Evolutionary conservation across 2,329 filamentous ascomycete species (phyloP), one percentile per base, ranked within the genome.

Genomic region (Venturia nashicola): DNA sequence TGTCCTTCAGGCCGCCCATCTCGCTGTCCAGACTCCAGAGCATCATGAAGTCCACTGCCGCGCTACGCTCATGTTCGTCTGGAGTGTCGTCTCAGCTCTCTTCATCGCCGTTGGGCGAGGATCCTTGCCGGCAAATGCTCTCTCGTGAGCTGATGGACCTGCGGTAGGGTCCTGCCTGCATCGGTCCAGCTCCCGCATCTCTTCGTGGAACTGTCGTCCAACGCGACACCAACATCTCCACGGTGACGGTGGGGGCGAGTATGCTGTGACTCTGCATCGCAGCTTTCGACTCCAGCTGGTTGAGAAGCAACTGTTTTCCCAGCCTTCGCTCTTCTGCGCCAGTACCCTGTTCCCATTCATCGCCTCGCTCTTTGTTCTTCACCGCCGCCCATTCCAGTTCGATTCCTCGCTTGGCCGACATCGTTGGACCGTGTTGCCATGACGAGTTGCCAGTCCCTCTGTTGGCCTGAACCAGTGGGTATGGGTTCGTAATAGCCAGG

Each of bases 141-240:
- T 57, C 51, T 57, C 32, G 32, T 57, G 32, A 36, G 27, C 14
- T 20, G 51, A 57, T 1, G 51, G 32, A 3, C 51, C 51, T 57
- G 51, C 14, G 16, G n/a, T 12, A 1, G 46, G 32, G 20, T 57
- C 51, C 27, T 36, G 51, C 51, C 27, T 36, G 51, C 51, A 57
- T n/a, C 51, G 51, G 51, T 20, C 51, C 51, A 36, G 32, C 51
- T 34, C 51, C 51, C 0, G 32, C 51, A 36, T 57, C 16, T n/a
- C 51, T 57, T 36, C 59, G 36, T 14, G 59, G 59, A 42, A 42
- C 42, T 23, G 59, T 60, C 34, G 59, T 60, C 59, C 59, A 60
- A 42, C 59, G 59, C 12, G 36, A 60, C 39, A 60, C 59, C 59
- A 60, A 27, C 59, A 60, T 60, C 6, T 60, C 59, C 39, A 60